A percentile compares a stretch with the other conserved stretches of the same genome.
These are phyloP conservation scores for Xylariaceae sp. DNA, from an alignment of 2,329 filamentous ascomycete species.

Conservation along the genomic window DNA sequence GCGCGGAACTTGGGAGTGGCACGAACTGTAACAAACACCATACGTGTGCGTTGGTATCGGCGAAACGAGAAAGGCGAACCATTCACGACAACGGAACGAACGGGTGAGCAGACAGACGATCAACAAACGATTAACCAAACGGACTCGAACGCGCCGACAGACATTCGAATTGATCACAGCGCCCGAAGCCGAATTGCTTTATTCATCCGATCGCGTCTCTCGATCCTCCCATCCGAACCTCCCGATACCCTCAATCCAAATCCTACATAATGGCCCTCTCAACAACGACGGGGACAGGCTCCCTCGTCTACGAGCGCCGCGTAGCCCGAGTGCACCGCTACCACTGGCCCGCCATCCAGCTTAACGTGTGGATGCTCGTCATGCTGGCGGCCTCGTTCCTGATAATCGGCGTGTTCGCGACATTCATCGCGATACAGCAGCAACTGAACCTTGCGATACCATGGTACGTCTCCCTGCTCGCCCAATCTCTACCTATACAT, in stretches of 20 bases:
- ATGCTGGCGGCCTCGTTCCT: constrained; percentile 59
- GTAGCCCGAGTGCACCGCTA: constrained; percentile 54
- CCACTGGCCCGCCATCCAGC: constrained; percentile 66
- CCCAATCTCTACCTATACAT: constrained; percentile 13
- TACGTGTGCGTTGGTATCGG: too few relatives aligned
- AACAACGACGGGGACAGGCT: constrained; percentile 37
- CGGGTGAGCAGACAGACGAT: too few relatives aligned
- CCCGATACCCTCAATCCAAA: background rate
- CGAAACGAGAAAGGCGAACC: too few relatives aligned
- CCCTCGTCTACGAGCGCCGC: constrained; percentile 44
- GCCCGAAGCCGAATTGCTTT: background rate
- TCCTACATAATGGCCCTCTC: constrained; percentile 33
- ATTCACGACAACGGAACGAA: too few relatives aligned
- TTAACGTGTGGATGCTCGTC: constrained; percentile 66
- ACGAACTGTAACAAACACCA: too few relatives aligned
- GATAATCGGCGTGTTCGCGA: constrained; percentile 60
- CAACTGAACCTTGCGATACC: constrained; percentile 54
- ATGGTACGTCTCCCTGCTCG: too few relatives aligned
- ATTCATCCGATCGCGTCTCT: background rate
- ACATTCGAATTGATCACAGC: too few relatives aligned
- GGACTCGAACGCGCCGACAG: too few relatives aligned
- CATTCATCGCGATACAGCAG: constrained; percentile 58
- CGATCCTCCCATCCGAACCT: too few relatives aligned
- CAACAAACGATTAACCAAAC: too few relatives aligned
- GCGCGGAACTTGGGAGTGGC: too few relatives aligned